These are phyloP conservation scores for Apiospora koreana DNA, from an alignment of 2,329 filamentous ascomycete genomes.

Conservation along the genomic window DNA sequence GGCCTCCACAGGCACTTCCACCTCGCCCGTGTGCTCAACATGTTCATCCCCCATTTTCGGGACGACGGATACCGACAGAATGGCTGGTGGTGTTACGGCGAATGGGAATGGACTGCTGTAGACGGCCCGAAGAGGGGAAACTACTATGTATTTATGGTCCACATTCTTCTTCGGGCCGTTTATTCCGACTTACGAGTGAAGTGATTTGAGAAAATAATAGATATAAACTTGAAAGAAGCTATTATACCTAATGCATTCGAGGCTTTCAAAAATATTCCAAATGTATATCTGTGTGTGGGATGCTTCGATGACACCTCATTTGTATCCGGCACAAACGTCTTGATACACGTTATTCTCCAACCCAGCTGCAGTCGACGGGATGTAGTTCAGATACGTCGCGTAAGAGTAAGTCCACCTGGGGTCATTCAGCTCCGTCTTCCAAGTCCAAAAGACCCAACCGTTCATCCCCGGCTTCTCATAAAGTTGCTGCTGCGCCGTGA, in stretches of 20 bases:
- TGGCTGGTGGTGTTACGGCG: background rate
- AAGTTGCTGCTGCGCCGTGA: slow-evolving; percentile 35
- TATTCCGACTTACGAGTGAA: too few species aligned
- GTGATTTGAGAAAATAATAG: too few species aligned
- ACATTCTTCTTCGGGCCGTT: too few species aligned
- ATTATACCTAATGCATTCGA: too few species aligned
- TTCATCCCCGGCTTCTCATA: slow-evolving; percentile 44
- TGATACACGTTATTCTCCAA: slow-evolving; percentile 26
- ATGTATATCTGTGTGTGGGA: too few species aligned
- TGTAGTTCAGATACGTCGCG: slow-evolving; percentile 14
- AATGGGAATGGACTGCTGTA: too few species aligned
- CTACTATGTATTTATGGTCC: too few species aligned
- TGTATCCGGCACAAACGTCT: slow-evolving; percentile 25
- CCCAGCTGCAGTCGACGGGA: slow-evolving; percentile 23
- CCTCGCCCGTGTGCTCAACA: too few species aligned
- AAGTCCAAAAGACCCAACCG: slow-evolving; percentile 56
- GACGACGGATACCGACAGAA: accelerated
- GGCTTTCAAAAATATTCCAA: too few species aligned
- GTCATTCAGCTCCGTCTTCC: slow-evolving; percentile 48
- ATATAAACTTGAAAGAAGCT: too few species aligned
- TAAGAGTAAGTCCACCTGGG: slow-evolving; percentile 36
- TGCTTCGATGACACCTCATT: background rate
- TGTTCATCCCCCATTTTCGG: background rate
- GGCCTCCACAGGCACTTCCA: background rate
- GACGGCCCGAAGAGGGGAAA: too few species aligned